Conservation (phyloP, 2,329 filamentous ascomycete species). For the Phialemoniopsis sp. region DNA sequence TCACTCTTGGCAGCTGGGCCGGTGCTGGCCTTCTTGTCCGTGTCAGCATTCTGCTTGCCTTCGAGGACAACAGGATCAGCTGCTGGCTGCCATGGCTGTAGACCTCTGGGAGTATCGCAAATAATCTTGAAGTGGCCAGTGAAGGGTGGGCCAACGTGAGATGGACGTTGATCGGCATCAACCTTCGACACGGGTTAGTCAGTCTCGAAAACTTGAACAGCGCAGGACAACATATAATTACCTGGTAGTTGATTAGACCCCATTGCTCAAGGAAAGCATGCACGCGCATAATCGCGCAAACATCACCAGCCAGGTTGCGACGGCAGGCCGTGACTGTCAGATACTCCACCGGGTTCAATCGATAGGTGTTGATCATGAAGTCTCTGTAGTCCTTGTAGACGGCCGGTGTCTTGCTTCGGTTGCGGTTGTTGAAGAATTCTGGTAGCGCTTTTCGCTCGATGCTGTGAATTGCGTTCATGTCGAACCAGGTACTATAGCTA, state of each 20-base stretch:
- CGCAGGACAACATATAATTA: conserved; percentile 41
- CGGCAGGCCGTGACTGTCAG: conserved; percentile 95
- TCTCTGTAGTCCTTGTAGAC: conserved; percentile 99
- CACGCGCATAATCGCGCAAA: conserved; percentile 98
- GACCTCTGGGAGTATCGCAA: conserved; percentile 88
- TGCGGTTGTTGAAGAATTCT: conserved; percentile 97
- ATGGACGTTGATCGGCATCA: conserved; percentile 90
- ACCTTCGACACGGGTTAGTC: conserved; percentile 52
- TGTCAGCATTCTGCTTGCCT: conserved; percentile 59
- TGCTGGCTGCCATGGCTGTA: conserved; percentile 92
- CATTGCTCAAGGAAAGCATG: conserved; percentile 98
- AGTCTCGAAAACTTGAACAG: neutral
- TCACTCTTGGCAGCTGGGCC: conserved; percentile 69
- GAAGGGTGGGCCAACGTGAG: conserved; percentile 92
- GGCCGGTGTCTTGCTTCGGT: conserved; percentile 94
- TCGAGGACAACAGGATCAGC: conserved; percentile 66
- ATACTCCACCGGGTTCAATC: conserved; percentile 92
- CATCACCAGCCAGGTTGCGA: conserved; percentile 91
- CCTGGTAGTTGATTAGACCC: conserved; percentile 99
- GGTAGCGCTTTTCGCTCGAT: conserved; percentile 93
- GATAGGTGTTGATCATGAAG: conserved; percentile 99
- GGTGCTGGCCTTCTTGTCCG: conserved; percentile 68
- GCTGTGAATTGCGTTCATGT: conserved; percentile 88
- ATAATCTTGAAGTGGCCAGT: conserved; percentile 97
- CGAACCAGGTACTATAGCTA: conserved; percentile 98